Conservation (phyloP, 2,329 filamentous ascomycete species). For the Alternaria arborescens region DNA sequence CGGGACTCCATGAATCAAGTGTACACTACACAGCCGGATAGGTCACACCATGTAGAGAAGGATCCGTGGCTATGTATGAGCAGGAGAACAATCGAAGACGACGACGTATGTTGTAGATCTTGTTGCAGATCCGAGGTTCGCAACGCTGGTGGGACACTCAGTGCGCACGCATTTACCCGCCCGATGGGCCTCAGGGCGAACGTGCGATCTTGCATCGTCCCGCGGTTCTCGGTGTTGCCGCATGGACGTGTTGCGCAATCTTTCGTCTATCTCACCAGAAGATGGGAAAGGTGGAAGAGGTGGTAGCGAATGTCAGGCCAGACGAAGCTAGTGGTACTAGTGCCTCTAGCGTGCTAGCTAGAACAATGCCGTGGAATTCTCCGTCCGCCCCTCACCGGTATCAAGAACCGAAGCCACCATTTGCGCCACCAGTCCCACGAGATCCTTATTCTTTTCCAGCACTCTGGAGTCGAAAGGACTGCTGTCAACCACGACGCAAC, state of each 20-base stretch:
- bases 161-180: neutral
- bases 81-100: neutral
- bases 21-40: neutral
- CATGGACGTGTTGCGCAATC: neutral
- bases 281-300: slow-evolving; percentile 4
- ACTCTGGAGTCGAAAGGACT: neutral
- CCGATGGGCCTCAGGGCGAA: slow-evolving; percentile 2
- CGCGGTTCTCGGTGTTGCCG: neutral
- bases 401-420: slow-evolving; percentile 3
- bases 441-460: neutral
- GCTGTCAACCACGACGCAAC: neutral
- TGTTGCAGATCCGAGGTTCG: slow-evolving; percentile 3
- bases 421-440: neutral
- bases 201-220: slow-evolving; percentile 2
- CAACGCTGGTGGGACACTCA: slow-evolving; percentile 12
- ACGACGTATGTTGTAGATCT: neutral
- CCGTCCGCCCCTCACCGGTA: neutral
- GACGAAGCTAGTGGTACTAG: slow-evolving; percentile 1
- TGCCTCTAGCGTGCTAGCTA: neutral
- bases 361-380: slow-evolving; percentile 1
- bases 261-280: neutral
- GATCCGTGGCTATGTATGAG: neutral
- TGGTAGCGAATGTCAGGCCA: slow-evolving; percentile 3
- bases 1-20: slow-evolving; percentile 8
- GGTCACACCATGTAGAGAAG: slow-evolving; percentile 11